A percentile compares a stretch with the other conserved stretches of the same genome.
phyloP scores from a whole-genome alignment of 2,329 filamentous ascomycete species.

The Nemania sp. region DNA sequence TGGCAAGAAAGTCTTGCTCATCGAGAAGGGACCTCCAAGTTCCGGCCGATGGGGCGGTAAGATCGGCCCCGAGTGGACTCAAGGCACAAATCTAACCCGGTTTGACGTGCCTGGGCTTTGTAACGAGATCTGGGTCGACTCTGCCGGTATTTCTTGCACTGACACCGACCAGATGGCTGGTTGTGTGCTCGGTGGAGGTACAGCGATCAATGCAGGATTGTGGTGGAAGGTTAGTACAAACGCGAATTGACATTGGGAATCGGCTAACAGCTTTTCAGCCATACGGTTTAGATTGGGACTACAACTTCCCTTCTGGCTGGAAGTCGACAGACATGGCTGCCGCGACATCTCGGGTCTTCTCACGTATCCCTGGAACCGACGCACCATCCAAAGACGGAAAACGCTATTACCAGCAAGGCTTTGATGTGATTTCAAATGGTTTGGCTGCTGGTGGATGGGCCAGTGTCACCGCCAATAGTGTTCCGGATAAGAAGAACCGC shows the following conservation, averaged over 20 bases:
- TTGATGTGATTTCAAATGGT: constrained; percentile 62
- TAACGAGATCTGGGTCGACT: constrained; percentile 70
- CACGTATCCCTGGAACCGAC: constrained; percentile 70
- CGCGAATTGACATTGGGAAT: not conserved
- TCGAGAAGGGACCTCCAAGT: constrained; percentile 63
- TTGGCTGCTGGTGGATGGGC: constrained; percentile 65
- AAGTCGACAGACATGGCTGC: constrained; percentile 63
- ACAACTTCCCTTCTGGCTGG: constrained; percentile 74
- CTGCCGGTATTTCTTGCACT: constrained; percentile 64
- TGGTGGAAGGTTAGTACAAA: constrained; percentile 59
- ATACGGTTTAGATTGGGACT: constrained; percentile 68
- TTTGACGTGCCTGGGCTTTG: constrained; percentile 74
- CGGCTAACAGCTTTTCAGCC: constrained; percentile 46
- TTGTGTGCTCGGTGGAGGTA: constrained; percentile 69
- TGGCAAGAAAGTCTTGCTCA: constrained; percentile 66
- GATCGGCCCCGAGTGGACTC: constrained; percentile 64
- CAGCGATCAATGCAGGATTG: constrained; percentile 68
- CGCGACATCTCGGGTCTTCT: constrained; percentile 65
- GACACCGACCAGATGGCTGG: constrained; percentile 76
- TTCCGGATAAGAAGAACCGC: constrained; percentile 66
- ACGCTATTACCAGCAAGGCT: constrained; percentile 69
- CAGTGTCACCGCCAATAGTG: constrained; percentile 61
- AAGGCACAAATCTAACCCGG: constrained; percentile 64
- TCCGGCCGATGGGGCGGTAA: constrained; percentile 67
- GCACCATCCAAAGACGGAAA: constrained; percentile 67